Evolutionary conservation across 495 filamentous ascomycete species (phyloP).

Genomic region (Penicillium canescens): DNA sequence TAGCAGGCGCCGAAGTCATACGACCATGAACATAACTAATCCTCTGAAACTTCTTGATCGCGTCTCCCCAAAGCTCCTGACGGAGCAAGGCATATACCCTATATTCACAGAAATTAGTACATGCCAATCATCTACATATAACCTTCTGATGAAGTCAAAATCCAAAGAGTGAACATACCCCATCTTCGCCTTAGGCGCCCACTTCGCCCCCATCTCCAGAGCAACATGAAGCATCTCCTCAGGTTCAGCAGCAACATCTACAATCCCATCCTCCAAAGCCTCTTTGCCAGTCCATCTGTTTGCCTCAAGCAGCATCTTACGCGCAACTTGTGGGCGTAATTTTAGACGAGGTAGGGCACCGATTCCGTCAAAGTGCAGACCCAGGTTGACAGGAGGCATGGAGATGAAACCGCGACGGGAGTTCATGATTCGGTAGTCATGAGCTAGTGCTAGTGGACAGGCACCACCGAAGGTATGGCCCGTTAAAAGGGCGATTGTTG

Average conservation of each 20-base stretch:
- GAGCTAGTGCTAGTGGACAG: constrained; percentile 46
- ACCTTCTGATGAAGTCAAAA: neutral
- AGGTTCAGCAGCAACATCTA: constrained; percentile 47
- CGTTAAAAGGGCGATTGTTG: constrained; percentile 50
- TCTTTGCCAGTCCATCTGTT: constrained; percentile 51
- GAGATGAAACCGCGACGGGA: constrained; percentile 46
- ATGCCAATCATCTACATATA: too few species aligned
- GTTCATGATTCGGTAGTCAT: constrained; percentile 56
- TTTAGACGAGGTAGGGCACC: constrained; percentile 49
- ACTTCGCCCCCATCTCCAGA: constrained; percentile 37
- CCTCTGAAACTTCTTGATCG: constrained; percentile 42
- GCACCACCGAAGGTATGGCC: constrained; percentile 55
- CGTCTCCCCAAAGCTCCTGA: constrained; percentile 52
- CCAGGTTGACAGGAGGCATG: constrained; percentile 53
- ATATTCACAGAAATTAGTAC: neutral
- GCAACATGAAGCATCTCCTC: constrained; percentile 47
- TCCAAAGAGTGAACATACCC: constrained; percentile 23
- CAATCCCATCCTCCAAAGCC: constrained; percentile 49
- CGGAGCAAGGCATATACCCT: constrained; percentile 48
- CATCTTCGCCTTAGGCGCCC: constrained; percentile 50
- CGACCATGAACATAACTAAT: constrained; percentile 54
- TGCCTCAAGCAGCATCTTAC: constrained; percentile 53
- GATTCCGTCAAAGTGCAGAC: constrained; percentile 52
- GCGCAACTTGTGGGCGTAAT: constrained; percentile 45
- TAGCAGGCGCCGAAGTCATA: constrained; percentile 27